Evolutionary conservation across 106 monocot genomes (phyloP).

Genomic region (Dendrobium huoshanense): DNA sequence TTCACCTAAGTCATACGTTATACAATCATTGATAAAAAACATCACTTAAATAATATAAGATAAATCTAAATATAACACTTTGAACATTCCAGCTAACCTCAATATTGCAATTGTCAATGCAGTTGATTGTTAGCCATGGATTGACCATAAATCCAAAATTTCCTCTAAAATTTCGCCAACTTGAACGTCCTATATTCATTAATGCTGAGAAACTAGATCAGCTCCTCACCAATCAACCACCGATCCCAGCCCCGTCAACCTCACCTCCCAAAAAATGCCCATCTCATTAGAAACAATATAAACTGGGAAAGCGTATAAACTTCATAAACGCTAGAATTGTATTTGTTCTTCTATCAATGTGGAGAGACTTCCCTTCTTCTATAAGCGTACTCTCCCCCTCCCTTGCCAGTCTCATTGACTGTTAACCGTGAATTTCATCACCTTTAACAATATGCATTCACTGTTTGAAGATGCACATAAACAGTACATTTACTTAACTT

Average conservation of each 20-base stretch:
- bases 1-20: not conserved
- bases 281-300: not conserved
- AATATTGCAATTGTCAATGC: not conserved
- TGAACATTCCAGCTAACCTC: not conserved
- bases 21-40: not conserved
- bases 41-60: not conserved
- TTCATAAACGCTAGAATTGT: too few species aligned
- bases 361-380: too few species aligned
- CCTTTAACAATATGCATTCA: too few species aligned
- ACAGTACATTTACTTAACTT: too few species aligned
- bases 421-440: too few species aligned
- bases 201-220: not conserved
- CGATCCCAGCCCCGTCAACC: not conserved
- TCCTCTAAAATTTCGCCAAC: not conserved
- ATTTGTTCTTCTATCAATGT: too few species aligned
- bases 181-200: not conserved
- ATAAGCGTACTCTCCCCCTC: too few species aligned
- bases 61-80: not conserved
- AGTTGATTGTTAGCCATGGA: not conserved
- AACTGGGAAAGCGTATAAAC: not conserved
- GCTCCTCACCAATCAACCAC: not conserved
- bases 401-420: too few species aligned
- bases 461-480: too few species aligned
- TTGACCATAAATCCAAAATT: not conserved
- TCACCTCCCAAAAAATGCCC: not conserved